phyloP scores from a whole-genome alignment of 2,329 filamentous ascomycete genomes.

The Orbilia ellipsospora region DNA sequence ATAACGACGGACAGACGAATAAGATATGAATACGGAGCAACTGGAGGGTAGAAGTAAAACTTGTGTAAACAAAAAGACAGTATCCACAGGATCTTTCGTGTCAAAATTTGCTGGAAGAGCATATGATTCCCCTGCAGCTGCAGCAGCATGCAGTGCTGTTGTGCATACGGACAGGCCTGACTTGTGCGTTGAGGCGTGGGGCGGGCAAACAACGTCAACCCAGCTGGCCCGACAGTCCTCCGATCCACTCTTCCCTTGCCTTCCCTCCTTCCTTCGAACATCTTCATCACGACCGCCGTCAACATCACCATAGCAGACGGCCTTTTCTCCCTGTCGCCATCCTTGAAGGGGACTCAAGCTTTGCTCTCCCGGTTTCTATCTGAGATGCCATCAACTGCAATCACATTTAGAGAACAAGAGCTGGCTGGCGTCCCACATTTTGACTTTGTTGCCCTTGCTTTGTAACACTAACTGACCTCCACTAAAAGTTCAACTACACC shows the following conservation, averaged over 20 bases:
- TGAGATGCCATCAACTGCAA: conserved; percentile 35
- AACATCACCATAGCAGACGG: neutral
- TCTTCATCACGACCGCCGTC: conserved; percentile 9
- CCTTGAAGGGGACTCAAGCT: no score
- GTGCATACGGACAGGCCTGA: neutral
- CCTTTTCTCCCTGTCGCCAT: neutral
- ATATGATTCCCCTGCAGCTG: no score
- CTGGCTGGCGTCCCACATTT: neutral
- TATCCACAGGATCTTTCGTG: no score
- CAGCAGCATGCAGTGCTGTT: conserved; percentile 9
- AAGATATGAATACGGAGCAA: neutral
- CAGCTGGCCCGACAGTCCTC: neutral
- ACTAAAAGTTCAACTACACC: no score
- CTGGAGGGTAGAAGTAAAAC: no score
- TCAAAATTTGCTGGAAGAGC: no score
- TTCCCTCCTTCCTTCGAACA: neutral
- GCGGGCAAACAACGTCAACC: conserved; percentile 15
- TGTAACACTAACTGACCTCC: conserved; percentile 3
- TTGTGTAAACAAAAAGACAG: no score
- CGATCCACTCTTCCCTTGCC: neutral
- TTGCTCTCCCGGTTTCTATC: neutral
- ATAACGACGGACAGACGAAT: conserved; percentile 9
- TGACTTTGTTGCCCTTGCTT: conserved; percentile 17
- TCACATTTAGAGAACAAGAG: conserved; percentile 12
- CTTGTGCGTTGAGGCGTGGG: conserved; percentile 35